Base-by-base conservation (phyloP, 345 rosid genomes). In the Zanthoxylum bungeanum region DNA sequence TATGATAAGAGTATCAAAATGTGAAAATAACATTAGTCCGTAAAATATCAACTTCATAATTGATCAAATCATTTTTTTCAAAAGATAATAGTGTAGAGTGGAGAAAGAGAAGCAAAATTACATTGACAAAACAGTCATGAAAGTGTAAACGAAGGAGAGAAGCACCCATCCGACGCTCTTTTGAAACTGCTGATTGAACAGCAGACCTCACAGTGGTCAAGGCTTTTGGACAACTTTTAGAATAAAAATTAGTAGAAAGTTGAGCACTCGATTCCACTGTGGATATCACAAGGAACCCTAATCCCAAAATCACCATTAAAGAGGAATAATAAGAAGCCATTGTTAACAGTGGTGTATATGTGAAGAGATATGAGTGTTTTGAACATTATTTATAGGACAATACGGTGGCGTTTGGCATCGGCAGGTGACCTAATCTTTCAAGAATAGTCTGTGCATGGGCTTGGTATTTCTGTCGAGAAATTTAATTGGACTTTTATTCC, bases 71-170 rank as follows among this genome's bases (percentile, higher is more conserved):
- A n/a, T n/a, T n/a, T n/a, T n/a, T n/a, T n/a, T n/a, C n/a, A n/a
- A n/a, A n/a, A n/a, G n/a, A n/a, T n/a, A n/a, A n/a, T n/a, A n/a
- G 19, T 44, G 49, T 44, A 14, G 49, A 44, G n/a, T n/a, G n/a
- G 49, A 47, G 24, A 49, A 9, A 33, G 22, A 70, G 63, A 36
- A 25, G 55, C 22, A 27, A 17, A 44, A 40, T 44, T 84, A 87
- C 88, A 17, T 82, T 79, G 59, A 87, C 88, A 65, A 87, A 87
- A 60, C 88, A 85, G 62, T 84, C 85, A 39, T 85, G 88, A 68
- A 85, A 85, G 72, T 69, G 74, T 47, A 85, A 71, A 47, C 88
- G 85, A 66, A 85, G 47, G 40, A 82, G 85, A 61, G 85, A 80
- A 61, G 88, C 89, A 46, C 86, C 92, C 86, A 85, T 85, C 50